Percentiles rank a stretch among this genome's conserved stretches.
phyloP scores from a whole-genome alignment of 257 asterid genomes.

The Primulina huaijiensis region DNA sequence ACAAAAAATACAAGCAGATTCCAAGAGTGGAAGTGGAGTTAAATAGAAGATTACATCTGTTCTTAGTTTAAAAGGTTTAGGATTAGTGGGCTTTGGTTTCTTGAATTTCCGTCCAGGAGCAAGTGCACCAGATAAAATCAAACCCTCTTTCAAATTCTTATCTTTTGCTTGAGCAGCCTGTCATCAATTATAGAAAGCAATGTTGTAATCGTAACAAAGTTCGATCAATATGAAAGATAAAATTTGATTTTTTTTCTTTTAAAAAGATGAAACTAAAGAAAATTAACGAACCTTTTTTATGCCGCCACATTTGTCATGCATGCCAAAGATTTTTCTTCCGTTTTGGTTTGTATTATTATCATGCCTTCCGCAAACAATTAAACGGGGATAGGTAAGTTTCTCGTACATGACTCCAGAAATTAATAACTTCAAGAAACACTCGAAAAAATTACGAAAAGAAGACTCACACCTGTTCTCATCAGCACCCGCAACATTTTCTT shows the following conservation, averaged over 20 bases:
- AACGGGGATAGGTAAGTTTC: conserved; percentile 13
- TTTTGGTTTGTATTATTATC: conserved; percentile 31
- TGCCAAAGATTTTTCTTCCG: conserved; percentile 46
- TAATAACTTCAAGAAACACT: conserved; percentile 1
- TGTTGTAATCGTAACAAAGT: conserved; percentile 6
- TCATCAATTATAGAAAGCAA: conserved; percentile 1
- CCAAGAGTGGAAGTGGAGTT: not conserved
- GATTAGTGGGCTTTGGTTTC: conserved; percentile 83
- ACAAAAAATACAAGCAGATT: not conserved
- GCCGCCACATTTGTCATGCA: conserved; percentile 29
- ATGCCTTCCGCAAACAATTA: conserved; percentile 41
- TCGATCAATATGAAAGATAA: not conserved
- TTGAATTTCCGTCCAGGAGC: conserved; percentile 44
- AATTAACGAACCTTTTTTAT: conserved; percentile 42
- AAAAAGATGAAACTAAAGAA: not conserved
- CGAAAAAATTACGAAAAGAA: conserved; percentile 3
- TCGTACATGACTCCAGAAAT: conserved; percentile 13
- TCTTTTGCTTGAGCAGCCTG: conserved; percentile 44
- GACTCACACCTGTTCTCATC: conserved; percentile 66
- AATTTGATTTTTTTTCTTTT: not conserved
- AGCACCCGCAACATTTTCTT: conserved; percentile 66
- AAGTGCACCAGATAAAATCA: conserved; percentile 26
- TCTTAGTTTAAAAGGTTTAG: conserved; percentile 94
- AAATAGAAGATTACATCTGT: conserved; percentile 63
- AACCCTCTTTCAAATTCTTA: conserved; percentile 41